These are phyloP conservation scores for Dryadomyces quercivorus DNA, from an alignment of 2,329 filamentous ascomycete genomes.

Conservation along the genomic window DNA sequence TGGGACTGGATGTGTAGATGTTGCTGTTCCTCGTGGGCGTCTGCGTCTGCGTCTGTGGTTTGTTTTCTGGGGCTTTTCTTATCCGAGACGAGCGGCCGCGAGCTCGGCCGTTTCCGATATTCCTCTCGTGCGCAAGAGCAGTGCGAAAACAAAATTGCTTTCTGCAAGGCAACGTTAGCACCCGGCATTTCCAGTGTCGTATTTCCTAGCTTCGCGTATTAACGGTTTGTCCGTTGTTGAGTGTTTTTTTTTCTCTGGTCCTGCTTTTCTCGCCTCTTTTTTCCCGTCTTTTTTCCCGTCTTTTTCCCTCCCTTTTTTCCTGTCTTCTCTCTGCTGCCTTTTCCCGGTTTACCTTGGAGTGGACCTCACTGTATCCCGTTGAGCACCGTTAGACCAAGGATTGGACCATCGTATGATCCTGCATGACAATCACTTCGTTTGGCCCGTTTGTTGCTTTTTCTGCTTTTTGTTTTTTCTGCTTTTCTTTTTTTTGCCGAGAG, in stretches of 20 bases:
- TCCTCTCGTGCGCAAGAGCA: neutral
- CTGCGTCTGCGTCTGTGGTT: too few species aligned
- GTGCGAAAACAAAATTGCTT: neutral
- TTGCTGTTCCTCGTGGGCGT: too few species aligned
- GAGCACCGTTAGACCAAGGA: neutral
- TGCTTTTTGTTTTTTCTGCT: neutral
- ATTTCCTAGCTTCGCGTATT: neutral
- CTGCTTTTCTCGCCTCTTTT: neutral
- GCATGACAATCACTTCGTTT: neutral
- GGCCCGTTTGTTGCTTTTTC: too few species aligned
- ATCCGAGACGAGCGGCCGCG: neutral
- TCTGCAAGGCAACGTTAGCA: slow-evolving; percentile 1
- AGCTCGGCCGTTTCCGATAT: too few species aligned
- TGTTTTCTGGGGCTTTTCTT: too few species aligned
- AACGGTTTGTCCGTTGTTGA: too few species aligned
- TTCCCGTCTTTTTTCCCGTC: neutral
- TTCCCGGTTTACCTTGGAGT: neutral
- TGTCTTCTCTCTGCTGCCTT: neutral
- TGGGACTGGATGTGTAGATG: too few species aligned
- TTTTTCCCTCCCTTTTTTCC: neutral
- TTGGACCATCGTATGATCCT: neutral
- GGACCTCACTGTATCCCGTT: neutral
- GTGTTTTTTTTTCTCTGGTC: too few species aligned
- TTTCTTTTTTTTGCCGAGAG: too few species aligned
- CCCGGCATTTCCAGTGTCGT: neutral